Base-by-base conservation (phyloP, 2,329 filamentous ascomycete genomes). In the Xylariaceae sp. region DNA sequence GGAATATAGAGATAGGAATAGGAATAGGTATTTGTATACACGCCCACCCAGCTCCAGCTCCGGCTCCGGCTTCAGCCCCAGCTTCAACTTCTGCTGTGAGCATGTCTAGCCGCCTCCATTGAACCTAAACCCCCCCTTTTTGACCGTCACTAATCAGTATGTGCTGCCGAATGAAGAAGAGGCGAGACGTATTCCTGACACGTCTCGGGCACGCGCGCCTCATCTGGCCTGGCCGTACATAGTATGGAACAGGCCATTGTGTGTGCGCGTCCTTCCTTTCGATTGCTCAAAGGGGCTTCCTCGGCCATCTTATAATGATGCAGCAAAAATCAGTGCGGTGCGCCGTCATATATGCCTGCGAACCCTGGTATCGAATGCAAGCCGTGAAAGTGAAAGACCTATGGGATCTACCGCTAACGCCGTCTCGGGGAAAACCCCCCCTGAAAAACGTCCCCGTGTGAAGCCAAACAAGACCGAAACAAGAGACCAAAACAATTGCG, bases 301-400 rank as follows among this genome's bases (percentile, higher is more conserved):
- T 60, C 59, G 35, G 59, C 64, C 66, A 58, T 65, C 65, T 58
- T 63, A 57, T 63, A 60, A 62, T 56, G 51, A 66, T 56, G 60
- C 66, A 67, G 58, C 53, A 65, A 67, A 62, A 60, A 55, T 23
- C 42, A 63, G 17, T 63, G 58, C 66, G 67, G 66, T 70, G 66
- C 67, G 67, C 69, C 66, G 49, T 70, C 70, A 62, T 71, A 62
- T 71, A 67, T 71, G 66, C 68, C 68, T 68, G 67, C 68, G 64
- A 67, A 66, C 58, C 62, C 42, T 55, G 62, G 62, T 59, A 63
- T 70, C 67, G 65, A 70, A 71, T 69, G 66, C 54, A 61, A 57
- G 57, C 58, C 58, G 62, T 45, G 2, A 53, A 59, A 55, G 42
- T 59, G 54, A 61, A 30, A 30, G 53, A 60, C 45, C 56, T 56